These are phyloP conservation scores for Calonectria pseudoturangicola DNA, from an alignment of 2,329 filamentous ascomycete genomes.

Conservation along the genomic window DNA sequence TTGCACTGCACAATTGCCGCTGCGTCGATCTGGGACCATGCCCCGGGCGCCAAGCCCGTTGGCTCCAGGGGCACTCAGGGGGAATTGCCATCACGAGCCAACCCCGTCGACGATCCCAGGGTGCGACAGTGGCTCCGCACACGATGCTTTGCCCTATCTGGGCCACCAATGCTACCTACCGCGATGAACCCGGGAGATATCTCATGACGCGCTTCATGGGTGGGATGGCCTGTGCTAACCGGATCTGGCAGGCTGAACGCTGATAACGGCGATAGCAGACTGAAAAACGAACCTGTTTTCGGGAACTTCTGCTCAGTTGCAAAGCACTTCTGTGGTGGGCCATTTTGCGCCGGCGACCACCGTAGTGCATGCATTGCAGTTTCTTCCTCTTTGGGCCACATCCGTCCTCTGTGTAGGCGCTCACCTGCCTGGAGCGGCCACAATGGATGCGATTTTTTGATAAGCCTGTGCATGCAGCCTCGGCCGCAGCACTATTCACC, in stretches of 20 bases:
- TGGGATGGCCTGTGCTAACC: not conserved
- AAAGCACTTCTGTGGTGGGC: constrained; percentile 13
- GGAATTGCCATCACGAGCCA: constrained; percentile 2
- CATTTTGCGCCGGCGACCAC: constrained; percentile 6
- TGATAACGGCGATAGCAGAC: constrained; percentile 16
- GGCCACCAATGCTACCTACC: not conserved
- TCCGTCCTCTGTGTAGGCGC: not conserved
- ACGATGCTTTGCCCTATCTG: constrained; percentile 10
- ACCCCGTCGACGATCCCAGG: not conserved
- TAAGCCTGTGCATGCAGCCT: not conserved
- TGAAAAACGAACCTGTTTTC: not conserved
- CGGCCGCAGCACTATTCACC: not conserved
- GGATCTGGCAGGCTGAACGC: constrained; percentile 10
- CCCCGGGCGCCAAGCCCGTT: constrained; percentile 5
- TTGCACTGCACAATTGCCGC: constrained; percentile 17
- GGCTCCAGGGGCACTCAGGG: constrained; percentile 9
- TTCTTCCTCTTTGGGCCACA: constrained; percentile 2
- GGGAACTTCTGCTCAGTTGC: constrained; percentile 19
- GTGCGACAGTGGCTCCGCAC: constrained; percentile 10
- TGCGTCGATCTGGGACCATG: constrained; percentile 19
- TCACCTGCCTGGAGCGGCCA: constrained; percentile 19
- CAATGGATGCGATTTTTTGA: constrained; percentile 14
- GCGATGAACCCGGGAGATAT: not conserved
- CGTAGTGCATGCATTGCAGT: constrained; percentile 11
- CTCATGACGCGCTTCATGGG: constrained; percentile 22